A percentile compares a stretch with the other conserved stretches of the same genome.
Conservation (phyloP, 2,329 filamentous ascomycete species). For the Cladosporium austrohemisphaericum region DNA sequence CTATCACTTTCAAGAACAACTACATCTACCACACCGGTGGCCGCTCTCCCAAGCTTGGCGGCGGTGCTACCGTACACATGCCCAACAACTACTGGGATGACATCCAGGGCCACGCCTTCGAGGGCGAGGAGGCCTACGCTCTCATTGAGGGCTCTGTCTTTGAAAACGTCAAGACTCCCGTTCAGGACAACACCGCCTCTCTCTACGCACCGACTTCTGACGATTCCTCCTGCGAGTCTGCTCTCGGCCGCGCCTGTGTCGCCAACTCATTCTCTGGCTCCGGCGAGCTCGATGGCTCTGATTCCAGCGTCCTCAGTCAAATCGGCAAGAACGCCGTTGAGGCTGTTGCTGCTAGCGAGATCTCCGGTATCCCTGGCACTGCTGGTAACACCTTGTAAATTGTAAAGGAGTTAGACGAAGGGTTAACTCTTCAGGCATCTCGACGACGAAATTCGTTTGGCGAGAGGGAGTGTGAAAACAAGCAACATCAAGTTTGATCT, state of each 20-base stretch:
- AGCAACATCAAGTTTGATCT: too few species aligned
- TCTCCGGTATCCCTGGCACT: conserved; percentile 40
- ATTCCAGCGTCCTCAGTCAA: conserved; percentile 47
- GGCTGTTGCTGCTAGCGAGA: conserved; percentile 30
- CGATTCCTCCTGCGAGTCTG: conserved; percentile 16
- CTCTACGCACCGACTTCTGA: conserved; percentile 24
- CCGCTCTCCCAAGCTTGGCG: conserved; percentile 58
- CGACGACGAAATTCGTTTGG: too few species aligned
- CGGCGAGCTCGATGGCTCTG: conserved; percentile 24
- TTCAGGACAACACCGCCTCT: conserved; percentile 58
- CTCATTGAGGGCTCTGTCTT: conserved; percentile 29
- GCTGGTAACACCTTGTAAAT: conserved; percentile 42
- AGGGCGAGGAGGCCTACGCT: conserved; percentile 30
- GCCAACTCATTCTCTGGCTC: conserved; percentile 39
- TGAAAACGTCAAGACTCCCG: conserved; percentile 43
- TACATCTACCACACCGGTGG: conserved; percentile 58
- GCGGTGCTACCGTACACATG: conserved; percentile 54
- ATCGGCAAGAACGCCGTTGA: conserved; percentile 55
- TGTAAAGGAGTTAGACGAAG: too few species aligned
- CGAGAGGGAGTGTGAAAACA: too few species aligned
- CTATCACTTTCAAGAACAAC: conserved; percentile 58
- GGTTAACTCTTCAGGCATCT: too few species aligned
- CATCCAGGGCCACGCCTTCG: conserved; percentile 56
- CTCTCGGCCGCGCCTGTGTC: conserved; percentile 50
- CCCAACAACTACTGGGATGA: conserved; percentile 60